Evolutionary conservation across 2,329 filamentous ascomycete genomes (phyloP).

Genomic region (Mollisia scopiformis): DNA sequence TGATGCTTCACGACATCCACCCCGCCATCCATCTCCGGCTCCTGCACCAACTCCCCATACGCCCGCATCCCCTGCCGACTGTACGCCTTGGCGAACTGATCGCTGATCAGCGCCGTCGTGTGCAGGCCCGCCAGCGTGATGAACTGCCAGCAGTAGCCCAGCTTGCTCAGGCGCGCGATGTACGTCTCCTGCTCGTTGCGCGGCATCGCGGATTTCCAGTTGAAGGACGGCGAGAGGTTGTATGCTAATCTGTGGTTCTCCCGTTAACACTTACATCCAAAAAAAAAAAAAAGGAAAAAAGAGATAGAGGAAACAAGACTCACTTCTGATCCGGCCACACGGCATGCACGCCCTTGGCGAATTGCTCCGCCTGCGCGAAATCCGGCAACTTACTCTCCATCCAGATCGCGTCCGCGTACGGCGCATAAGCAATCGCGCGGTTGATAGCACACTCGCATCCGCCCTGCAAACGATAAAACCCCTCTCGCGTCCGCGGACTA

Average conservation of each 20-base stretch:
- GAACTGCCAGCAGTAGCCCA: constrained; percentile 99
- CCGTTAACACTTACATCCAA: neutral
- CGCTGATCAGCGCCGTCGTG: constrained; percentile 89
- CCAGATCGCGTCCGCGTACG: constrained; percentile 96
- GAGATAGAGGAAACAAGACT: constrained; percentile 42
- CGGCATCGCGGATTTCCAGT: constrained; percentile 98
- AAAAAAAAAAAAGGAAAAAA: neutral
- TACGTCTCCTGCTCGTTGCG: constrained; percentile 94
- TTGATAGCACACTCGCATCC: constrained; percentile 91
- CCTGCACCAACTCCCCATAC: constrained; percentile 96
- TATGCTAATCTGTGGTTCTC: constrained; percentile 74
- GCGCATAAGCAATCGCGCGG: constrained; percentile 87
- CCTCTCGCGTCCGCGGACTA: constrained; percentile 86
- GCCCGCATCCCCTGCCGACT: constrained; percentile 86
- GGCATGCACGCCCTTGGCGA: constrained; percentile 89
- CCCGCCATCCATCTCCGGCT: constrained; percentile 89
- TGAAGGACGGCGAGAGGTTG: constrained; percentile 98
- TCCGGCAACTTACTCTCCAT: constrained; percentile 99
- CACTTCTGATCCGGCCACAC: constrained; percentile 97
- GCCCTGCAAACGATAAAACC: constrained; percentile 90
- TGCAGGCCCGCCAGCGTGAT: constrained; percentile 98
- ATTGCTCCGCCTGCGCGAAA: constrained; percentile 87
- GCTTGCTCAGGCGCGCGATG: constrained; percentile 80
- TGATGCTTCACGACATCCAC: constrained; percentile 98
- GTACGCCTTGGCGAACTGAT: constrained; percentile 86